phyloP scores from a whole-genome alignment of 495 filamentous ascomycete genomes.

The Penicillium crystallinum region DNA sequence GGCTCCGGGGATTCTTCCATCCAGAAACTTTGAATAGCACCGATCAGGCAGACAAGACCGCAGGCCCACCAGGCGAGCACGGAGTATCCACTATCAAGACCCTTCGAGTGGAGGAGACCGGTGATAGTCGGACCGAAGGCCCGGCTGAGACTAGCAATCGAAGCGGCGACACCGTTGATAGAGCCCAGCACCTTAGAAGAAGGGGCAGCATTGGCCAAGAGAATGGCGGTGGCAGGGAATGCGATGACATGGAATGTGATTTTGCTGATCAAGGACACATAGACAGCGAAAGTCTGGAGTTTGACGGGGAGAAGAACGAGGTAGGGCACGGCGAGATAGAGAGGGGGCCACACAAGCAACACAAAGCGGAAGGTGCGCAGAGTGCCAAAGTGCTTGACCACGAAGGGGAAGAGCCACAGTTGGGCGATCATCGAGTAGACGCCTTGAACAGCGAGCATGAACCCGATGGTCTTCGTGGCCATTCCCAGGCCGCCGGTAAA shows the following conservation, averaged over 20 bases:
- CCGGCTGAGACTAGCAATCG: conserved; percentile 78
- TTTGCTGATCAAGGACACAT: conserved; percentile 75
- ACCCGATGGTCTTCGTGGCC: conserved; percentile 73
- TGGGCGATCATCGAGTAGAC: conserved; percentile 81
- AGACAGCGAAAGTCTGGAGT: conserved; percentile 67
- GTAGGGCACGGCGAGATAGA: conserved; percentile 86
- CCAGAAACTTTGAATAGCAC: conserved; percentile 56
- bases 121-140: conserved; percentile 86
- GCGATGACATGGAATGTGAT: conserved; percentile 80
- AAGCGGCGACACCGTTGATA: conserved; percentile 90
- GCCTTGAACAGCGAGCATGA: conserved; percentile 86
- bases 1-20: conserved; percentile 41
- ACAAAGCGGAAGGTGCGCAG: conserved; percentile 76
- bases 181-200: conserved; percentile 75
- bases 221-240: conserved; percentile 79
- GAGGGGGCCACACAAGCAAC: conserved; percentile 75
- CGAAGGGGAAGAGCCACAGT: conserved; percentile 71
- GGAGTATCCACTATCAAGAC: conserved; percentile 71
- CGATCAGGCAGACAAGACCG: conserved; percentile 66
- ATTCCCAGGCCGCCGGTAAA: conserved; percentile 85
- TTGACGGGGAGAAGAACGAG: conserved; percentile 71
- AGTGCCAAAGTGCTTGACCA: conserved; percentile 66
- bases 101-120: conserved; percentile 75
- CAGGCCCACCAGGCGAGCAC: conserved; percentile 91
- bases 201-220: conserved; percentile 79